Percentiles rank a stretch among this genome's conserved stretches.
phyloP scores from a whole-genome alignment of 306 rosid species.

The Prunus salicina region DNA sequence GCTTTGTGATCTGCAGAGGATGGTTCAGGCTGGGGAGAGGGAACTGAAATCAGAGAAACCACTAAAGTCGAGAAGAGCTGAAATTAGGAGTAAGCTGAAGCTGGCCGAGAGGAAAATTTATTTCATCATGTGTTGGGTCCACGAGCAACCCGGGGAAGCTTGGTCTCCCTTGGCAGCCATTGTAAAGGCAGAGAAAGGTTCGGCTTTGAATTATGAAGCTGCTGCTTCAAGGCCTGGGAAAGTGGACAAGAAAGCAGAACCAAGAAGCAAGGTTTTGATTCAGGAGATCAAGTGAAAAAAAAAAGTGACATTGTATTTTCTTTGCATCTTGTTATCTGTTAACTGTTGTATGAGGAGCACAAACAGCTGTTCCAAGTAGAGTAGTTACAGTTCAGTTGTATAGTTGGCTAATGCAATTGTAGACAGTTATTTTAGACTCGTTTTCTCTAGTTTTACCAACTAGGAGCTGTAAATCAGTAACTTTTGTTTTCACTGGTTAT shows the following conservation, averaged over 20 bases:
- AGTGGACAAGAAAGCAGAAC: conserved; percentile 30
- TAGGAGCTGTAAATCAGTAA: not conserved
- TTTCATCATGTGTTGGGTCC: conserved; percentile 89
- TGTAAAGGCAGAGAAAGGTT: conserved; percentile 54
- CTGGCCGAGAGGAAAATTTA: conserved; percentile 62
- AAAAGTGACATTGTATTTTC: not conserved
- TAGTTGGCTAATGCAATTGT: not conserved
- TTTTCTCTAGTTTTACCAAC: no score
- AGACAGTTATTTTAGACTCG: no score
- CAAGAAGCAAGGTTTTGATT: conserved; percentile 52
- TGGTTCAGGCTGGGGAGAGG: conserved; percentile 62
- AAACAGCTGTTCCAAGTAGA: no score
- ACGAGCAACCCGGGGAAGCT: conserved; percentile 71
- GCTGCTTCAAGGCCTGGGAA: conserved; percentile 37
- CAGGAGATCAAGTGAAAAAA: conserved; percentile 50
- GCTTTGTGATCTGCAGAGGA: conserved; percentile 55
- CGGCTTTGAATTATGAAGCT: conserved; percentile 43
- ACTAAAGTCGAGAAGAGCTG: conserved; percentile 38
- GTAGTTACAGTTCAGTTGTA: not conserved
- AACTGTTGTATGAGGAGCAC: not conserved
- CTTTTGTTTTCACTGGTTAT: not conserved
- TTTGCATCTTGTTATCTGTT: not conserved
- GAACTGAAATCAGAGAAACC: conserved; percentile 57
- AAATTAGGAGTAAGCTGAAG: conserved; percentile 55
- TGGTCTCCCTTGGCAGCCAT: conserved; percentile 73